Evolutionary conservation across 495 filamentous ascomycete species (phyloP), one percentile per base, ranked within the genome.

Genomic region (Aspergillus heteromorphus): DNA sequence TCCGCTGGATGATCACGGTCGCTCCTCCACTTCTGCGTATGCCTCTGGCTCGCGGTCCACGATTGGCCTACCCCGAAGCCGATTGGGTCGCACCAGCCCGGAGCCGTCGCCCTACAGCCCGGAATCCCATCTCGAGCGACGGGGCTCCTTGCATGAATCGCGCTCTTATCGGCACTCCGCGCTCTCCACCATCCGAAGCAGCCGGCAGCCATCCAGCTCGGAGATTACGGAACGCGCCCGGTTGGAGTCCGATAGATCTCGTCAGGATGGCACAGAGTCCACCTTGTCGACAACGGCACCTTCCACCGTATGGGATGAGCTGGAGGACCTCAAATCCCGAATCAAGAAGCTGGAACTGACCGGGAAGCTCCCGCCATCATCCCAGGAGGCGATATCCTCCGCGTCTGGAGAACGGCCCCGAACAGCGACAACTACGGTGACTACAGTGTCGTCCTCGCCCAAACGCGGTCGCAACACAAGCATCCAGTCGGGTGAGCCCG

Each of bases 241-340:
- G 19, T 54, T 57, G 21, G 74, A 74, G 8, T 66, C 75, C 8
- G 84, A 86, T 48, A 83, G 78, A 47, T 49, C 76, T 18, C 71
- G 73, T 45, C 70, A 68, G 4, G 82, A 87, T 58, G 82, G 82
- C 29, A 91, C 89, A 2, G 88, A 89, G 55, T 96, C 92, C 0
- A 91, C 88, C 0, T 75, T 85, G 19, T 97, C 93, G 0, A 90
- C 88, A 0, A 91, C 84, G 2, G 90, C 91, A 8, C 87, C 91
- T 18, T 95, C 93, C 2, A 95, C 89, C 0, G 89, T 98, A 9
- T 98, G 95, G 95, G 93, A 98, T 67, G 93, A 98, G 69, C 72
- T 98, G 17, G 93, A 98, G 59, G 95, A 97, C 50, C 73, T 98
- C 11, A 98, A 97, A 65, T 92, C 90, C 9, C 83, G 95, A 18